These are phyloP conservation scores for Helotiales sp. DNA, from an alignment of 2,329 filamentous ascomycete genomes.

Conservation along the genomic window DNA sequence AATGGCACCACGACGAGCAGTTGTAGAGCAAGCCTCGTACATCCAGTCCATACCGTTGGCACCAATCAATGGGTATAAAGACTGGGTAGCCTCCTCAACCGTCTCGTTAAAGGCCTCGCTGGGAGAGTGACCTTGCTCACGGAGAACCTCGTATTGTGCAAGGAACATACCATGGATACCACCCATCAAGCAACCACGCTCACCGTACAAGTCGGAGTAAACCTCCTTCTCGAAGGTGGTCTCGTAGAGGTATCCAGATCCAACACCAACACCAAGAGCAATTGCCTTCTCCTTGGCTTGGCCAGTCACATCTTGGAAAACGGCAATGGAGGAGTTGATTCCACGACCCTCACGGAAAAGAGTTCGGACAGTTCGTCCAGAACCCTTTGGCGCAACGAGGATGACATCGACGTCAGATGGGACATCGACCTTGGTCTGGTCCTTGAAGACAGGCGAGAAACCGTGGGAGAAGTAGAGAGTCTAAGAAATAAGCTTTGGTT, in stretches of 20 bases:
- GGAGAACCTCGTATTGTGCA: slow-evolving; percentile 99
- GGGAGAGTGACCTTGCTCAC: slow-evolving; percentile 95
- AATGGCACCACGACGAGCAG: slow-evolving; percentile 95
- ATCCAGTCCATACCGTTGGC: slow-evolving; percentile 99
- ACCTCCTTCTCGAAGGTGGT: slow-evolving; percentile 99
- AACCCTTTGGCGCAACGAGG: slow-evolving; percentile 98
- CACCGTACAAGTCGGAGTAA: slow-evolving; percentile 98
- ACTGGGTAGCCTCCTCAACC: slow-evolving; percentile 98
- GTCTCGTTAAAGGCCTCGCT: slow-evolving; percentile 99
- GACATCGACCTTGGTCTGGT: slow-evolving; percentile 97
- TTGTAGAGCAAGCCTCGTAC: slow-evolving; percentile 99
- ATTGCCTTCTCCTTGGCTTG: slow-evolving; percentile 98
- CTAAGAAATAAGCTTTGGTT: slow-evolving; percentile 46
- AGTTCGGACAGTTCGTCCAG: slow-evolving; percentile 95
- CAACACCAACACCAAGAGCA: slow-evolving; percentile 94
- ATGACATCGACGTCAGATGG: slow-evolving; percentile 97
- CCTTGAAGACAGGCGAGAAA: slow-evolving; percentile 99
- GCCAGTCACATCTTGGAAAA: slow-evolving; percentile 97
- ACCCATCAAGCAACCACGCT: slow-evolving; percentile 99
- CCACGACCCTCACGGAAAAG: slow-evolving; percentile 99
- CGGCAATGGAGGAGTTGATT: slow-evolving; percentile 99
- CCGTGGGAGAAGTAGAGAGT: slow-evolving; percentile 99
- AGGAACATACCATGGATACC: slow-evolving; percentile 99
- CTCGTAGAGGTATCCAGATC: slow-evolving; percentile 98
- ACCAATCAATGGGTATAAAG: slow-evolving; percentile 95